Evolutionary conservation across 139 green algal genomes (phyloP), one percentile per base, ranked within the genome.

Genomic region (Trebouxia sp.): DNA sequence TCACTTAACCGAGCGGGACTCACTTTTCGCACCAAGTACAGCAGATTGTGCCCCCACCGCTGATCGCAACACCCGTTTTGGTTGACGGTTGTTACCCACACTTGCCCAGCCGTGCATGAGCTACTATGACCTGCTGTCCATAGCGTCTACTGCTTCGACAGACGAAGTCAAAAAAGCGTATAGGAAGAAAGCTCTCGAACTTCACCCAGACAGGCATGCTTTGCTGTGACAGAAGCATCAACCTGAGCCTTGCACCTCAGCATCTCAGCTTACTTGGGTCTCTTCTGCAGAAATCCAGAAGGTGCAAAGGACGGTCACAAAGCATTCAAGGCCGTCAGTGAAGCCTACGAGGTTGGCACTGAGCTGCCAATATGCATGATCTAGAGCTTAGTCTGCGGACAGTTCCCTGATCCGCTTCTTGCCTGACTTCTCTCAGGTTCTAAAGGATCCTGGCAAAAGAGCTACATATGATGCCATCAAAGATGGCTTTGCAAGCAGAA

Each of bases 271-370:
- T 47, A 28, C 8, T 47, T 67, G 11, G 15, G 53, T 82, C n/a
- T 32, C 26, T 55, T 32, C 12, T 82, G 42, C 77, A 80, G 69
- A 53, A 83, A 83, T 28, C 69, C 69, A 35, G 39, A 24, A 24
- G 48, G 66, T 32, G 48, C 38, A 26, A 32, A 42, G 12, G 69
- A 50, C 28, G 35, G 56, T 24, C 48, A 79, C 37, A 43, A 81
- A 24, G 53, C 17, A 26, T 83, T 83, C 55, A 70, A 62, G 30
- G 53, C 65, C 28, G 50, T 83, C 28, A 79, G 67, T 48, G 80
- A 83, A 15, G 80, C 80, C 26, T 83, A 83, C 41, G 80, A 83
- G 80, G 75, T 80, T 14, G n/a, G n/a, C n/a, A n/a, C n/a, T n/a
- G n/a, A n/a, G n/a, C 28, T 62, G 67, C 67, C 15, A 38, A 22